Base-by-base conservation (phyloP, 139 green algal species). In the Mychonastes homosphaera region DNA sequence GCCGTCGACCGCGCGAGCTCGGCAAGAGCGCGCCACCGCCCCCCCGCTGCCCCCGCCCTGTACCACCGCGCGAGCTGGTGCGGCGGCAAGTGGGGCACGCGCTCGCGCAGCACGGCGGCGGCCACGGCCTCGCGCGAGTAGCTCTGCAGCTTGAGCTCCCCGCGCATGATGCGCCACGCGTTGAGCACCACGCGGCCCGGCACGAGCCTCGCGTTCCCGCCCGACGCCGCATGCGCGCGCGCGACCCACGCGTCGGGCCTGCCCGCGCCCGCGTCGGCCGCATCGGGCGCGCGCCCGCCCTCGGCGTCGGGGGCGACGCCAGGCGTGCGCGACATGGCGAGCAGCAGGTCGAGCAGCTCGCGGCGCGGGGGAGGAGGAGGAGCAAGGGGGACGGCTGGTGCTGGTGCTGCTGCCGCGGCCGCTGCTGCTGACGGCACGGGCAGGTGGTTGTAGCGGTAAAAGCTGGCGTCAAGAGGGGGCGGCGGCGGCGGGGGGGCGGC, bases 161-260 rank as follows among this genome's bases (percentile, higher is more conserved):
- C 63, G 3, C 51, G 56, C 53, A 80, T 84, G 56, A 93, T 51
- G 9, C 89, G 72, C 91, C 92, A 99, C 34, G 93, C 62, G 71
- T 97, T 98, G 62, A 99, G 76, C 34, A 97, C 56, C n/a, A 97
- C 78, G 38, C 92, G 81, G 7, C 92, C 92, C 2, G 66, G 38
- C n/a, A n/a, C n/a, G 18, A 30, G 6, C 6, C 10, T 47, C 6
- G 60, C 23, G 57, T n/a, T n/a, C n/a, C n/a, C n/a, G n/a, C n/a
- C n/a, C n/a, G n/a, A n/a, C n/a, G n/a, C n/a, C n/a, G n/a, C 47
- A 30, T 62, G 19, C 46, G n/a, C 30, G 39, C n/a, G 47, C 35
- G 47, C 9, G 13, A 21, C 36, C n/a, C n/a, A n/a, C n/a, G n/a
- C n/a, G n/a, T n/a, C n/a, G n/a, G n/a, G n/a, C n/a, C n/a, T n/a